Evolutionary conservation across 2,329 filamentous ascomycete species (phyloP).

Genomic region (Cercospora sojina): DNA sequence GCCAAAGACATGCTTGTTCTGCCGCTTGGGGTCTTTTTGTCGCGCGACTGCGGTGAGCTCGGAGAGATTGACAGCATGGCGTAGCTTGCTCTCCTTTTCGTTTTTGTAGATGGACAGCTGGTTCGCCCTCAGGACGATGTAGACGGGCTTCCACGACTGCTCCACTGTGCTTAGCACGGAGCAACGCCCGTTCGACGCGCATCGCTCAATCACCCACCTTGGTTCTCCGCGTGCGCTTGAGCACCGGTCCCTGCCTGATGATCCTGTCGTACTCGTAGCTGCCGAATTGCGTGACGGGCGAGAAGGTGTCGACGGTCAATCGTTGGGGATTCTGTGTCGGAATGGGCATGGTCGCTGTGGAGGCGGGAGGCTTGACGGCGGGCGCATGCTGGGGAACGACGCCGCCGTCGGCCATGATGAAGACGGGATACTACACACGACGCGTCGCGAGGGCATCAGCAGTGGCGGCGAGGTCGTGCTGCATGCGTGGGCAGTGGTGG

Average conservation of each 20-base stretch:
- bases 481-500: not conserved
- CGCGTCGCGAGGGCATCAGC: conserved; percentile 1
- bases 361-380: conserved; percentile 1
- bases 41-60: conserved; percentile 89
- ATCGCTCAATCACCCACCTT: conserved; percentile 59
- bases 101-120: conserved; percentile 91
- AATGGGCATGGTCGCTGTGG: conserved; percentile 1
- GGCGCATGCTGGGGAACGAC: not conserved
- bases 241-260: conserved; percentile 81
- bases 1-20: conserved; percentile 82
- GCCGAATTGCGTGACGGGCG: conserved; percentile 89
- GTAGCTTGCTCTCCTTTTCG: conserved; percentile 82
- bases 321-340: not conserved
- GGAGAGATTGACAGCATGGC: conserved; percentile 81
- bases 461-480: not conserved
- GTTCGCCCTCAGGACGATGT: conserved; percentile 86
- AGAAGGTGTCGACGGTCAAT: conserved; percentile 61
- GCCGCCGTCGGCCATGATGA: conserved; percentile 29
- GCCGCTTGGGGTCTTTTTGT: conserved; percentile 85
- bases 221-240: conserved; percentile 89
- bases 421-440: not conserved
- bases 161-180: conserved; percentile 32
- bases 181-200: not conserved
- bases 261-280: conserved; percentile 95
- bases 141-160: conserved; percentile 86